Conservation (phyloP, 306 rosid species). For the Vicia sativa region DNA sequence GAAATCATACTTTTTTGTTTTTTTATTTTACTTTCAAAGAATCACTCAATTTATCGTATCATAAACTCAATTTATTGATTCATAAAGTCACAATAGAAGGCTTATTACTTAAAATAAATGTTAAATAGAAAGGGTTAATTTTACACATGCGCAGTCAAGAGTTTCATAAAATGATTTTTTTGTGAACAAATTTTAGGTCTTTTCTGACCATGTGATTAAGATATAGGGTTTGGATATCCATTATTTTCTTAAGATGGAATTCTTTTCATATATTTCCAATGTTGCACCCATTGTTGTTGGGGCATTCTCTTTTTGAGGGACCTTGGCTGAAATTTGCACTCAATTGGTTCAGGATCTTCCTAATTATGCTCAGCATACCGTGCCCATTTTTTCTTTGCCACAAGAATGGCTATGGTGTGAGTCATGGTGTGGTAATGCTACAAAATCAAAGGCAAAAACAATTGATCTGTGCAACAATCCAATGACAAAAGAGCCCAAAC, state of each 20-base stretch:
- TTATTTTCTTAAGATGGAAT: not conserved
- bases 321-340: slow-evolving; percentile 25
- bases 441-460: slow-evolving; percentile 91
- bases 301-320: not conserved
- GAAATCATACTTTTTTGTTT: slow-evolving; percentile 10
- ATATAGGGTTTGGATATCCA: not conserved
- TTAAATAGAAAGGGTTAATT: not conserved
- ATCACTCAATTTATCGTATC: not conserved
- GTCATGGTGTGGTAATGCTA: slow-evolving; percentile 99
- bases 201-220: slow-evolving; percentile 7
- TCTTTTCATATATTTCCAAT: not conserved
- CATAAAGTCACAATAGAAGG: not conserved
- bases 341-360: slow-evolving; percentile 87
- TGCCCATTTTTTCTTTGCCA: slow-evolving; percentile 91
- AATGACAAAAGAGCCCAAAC: slow-evolving; percentile 99
- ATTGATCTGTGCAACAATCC: slow-evolving; percentile 99
- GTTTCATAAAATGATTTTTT: slow-evolving; percentile 20
- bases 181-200: not conserved
- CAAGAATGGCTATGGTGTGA: slow-evolving; percentile 99
- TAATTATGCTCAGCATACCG: slow-evolving; percentile 96
- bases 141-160: not conserved
- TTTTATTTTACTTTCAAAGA: slow-evolving; percentile 22
- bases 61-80: not conserved
- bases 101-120: not conserved
- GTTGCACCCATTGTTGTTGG: not conserved